A percentile compares a stretch with the other conserved stretches of the same genome.
Evolutionary conservation across 2,329 filamentous ascomycete genomes (phyloP).

Genomic region (Cordyceps militaris): DNA sequence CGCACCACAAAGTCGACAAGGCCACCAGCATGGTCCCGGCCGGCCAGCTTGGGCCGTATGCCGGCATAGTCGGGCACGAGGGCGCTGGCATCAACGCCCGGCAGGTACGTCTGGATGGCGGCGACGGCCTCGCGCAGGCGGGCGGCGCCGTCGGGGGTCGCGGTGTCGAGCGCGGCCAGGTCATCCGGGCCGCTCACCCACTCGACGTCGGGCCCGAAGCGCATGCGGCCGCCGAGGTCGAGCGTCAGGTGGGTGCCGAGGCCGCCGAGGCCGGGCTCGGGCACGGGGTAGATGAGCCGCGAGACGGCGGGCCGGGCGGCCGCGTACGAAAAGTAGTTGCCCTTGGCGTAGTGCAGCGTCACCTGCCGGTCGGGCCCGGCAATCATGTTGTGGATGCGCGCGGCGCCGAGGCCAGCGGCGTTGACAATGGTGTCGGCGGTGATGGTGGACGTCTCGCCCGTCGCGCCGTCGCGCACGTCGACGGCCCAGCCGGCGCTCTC

Average conservation of each 20-base stretch:
- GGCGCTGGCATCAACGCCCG: conserved; percentile 57
- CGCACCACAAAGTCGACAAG: conserved; percentile 82
- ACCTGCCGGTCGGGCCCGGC: conserved; percentile 45
- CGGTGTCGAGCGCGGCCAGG: conserved; percentile 45
- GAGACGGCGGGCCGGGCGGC: conserved; percentile 54
- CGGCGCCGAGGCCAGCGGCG: conserved; percentile 74
- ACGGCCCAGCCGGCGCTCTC: conserved; percentile 62
- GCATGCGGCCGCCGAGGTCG: conserved; percentile 74
- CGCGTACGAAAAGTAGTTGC: conserved; percentile 86
- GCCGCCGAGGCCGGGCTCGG: conserved; percentile 72
- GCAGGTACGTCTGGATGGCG: conserved; percentile 75
- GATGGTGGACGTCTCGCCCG: conserved; percentile 48
- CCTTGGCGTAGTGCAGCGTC: conserved; percentile 78
- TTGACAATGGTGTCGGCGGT: conserved; percentile 76
- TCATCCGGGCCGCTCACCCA: conserved; percentile 72
- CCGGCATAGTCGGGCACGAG: conserved; percentile 83
- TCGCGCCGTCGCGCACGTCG: conserved; percentile 38
- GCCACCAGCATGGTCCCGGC: conserved; percentile 52
- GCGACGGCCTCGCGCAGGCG: conserved; percentile 60
- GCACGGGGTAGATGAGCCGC: conserved; percentile 82
- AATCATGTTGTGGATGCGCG: conserved; percentile 74
- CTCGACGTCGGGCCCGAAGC: conserved; percentile 92
- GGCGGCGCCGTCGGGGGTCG: conserved; percentile 37
- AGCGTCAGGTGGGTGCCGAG: conserved; percentile 91
- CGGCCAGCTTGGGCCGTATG: conserved; percentile 75